phyloP scores from a whole-genome alignment of 768 basidiomycete species.

The Austroboletus eburneus region DNA sequence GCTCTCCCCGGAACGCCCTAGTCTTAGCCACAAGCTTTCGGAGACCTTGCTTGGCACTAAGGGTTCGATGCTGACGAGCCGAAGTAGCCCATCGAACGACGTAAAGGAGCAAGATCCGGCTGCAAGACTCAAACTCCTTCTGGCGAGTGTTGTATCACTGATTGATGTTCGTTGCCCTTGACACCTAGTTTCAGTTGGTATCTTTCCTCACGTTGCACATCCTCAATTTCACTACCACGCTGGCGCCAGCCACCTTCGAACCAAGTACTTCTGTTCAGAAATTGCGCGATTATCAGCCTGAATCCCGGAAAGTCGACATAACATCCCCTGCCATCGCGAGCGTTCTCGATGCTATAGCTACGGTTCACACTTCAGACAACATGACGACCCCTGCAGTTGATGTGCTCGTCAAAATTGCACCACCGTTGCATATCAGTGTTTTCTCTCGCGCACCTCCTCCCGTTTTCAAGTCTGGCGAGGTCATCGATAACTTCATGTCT shows the following conservation, averaged over 20 bases:
- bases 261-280: conserved; percentile 14
- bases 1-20: conserved; percentile 14
- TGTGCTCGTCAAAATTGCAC: conserved; percentile 56
- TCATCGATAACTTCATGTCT: conserved; percentile 83
- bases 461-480: conserved; percentile 41
- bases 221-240: conserved; percentile 88
- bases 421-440: conserved; percentile 56
- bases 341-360: conserved; percentile 56
- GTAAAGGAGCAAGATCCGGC: conserved; percentile 73
- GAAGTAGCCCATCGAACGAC: conserved; percentile 38
- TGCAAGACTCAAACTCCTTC: conserved; percentile 80
- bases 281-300: conserved; percentile 15
- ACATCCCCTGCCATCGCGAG: conserved; percentile 54
- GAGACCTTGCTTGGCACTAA: conserved; percentile 42
- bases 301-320: conserved; percentile 63
- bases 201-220: conserved; percentile 90
- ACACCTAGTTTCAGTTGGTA: conserved; percentile 51
- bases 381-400: conserved; percentile 29
- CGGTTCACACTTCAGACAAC: conserved; percentile 16
- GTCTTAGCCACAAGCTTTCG: conserved; percentile 25
- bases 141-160: conserved; percentile 39
- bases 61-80: conserved; percentile 43
- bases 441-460: conserved; percentile 33
- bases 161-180: background rate
- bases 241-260: conserved; percentile 61